These are phyloP conservation scores for Colletotrichum chlorophyti DNA, from an alignment of 2,329 filamentous ascomycete genomes.

Conservation along the genomic window DNA sequence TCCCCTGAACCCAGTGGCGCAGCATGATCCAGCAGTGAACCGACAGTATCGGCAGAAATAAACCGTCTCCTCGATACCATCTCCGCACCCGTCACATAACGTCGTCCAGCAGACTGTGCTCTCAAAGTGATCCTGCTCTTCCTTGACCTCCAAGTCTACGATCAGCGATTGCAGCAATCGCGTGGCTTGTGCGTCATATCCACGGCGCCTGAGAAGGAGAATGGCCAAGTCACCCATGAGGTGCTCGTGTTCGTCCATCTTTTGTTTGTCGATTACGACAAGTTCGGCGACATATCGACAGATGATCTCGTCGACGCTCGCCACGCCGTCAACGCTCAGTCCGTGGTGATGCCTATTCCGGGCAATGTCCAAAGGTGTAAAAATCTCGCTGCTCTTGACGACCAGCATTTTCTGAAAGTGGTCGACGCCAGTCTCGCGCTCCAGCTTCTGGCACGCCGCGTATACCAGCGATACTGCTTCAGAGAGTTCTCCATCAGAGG, in stretches of 20 bases:
- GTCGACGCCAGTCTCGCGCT: conserved; percentile 28
- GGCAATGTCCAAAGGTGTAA: conserved; percentile 26
- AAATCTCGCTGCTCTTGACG: neutral
- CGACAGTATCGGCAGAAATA: conserved; percentile 19
- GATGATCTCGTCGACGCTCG: neutral
- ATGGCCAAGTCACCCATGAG: neutral
- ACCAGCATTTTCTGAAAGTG: conserved; percentile 27
- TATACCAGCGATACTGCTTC: conserved; percentile 15
- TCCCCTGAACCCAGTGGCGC: neutral
- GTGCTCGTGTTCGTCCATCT: neutral
- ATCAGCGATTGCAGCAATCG: neutral
- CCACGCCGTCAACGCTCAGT: neutral
- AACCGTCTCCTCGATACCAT: conserved; percentile 7
- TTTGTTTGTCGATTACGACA: neutral
- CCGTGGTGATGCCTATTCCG: neutral
- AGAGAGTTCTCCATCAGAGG: neutral
- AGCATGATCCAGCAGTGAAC: neutral
- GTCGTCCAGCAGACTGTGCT: neutral
- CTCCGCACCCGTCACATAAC: conserved; percentile 11
- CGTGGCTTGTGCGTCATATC: conserved; percentile 14
- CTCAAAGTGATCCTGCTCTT: neutral
- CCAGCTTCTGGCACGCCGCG: conserved; percentile 24
- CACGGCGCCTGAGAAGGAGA: neutral
- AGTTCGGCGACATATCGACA: neutral
- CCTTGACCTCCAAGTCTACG: neutral